Conservation (phyloP, 2,329 filamentous ascomycete genomes). For the Graphilbum fragrans region DNA sequence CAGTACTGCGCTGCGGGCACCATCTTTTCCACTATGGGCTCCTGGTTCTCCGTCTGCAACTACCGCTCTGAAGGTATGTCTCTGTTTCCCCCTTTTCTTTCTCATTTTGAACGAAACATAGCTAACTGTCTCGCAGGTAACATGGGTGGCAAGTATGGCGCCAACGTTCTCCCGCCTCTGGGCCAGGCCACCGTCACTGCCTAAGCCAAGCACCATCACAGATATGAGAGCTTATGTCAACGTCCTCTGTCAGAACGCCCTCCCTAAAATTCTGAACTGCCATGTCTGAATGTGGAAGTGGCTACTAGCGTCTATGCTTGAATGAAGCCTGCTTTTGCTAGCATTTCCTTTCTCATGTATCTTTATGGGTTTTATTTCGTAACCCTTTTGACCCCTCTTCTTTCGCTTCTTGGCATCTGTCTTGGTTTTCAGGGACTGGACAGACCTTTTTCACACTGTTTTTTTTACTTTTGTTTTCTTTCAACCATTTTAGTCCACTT, state of each 20-base stretch:
- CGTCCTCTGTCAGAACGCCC: too few species aligned
- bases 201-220: too few species aligned
- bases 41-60: slow-evolving; percentile 83
- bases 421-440: not conserved
- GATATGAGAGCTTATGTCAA: too few species aligned
- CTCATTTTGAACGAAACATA: too few species aligned
- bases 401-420: not conserved
- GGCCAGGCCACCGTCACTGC: slow-evolving; percentile 18
- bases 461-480: not conserved
- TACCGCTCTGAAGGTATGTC: slow-evolving; percentile 41
- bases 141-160: slow-evolving; percentile 34
- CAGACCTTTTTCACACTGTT: not conserved
- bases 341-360: slow-evolving; percentile 1
- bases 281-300: too few species aligned
- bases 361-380: not conserved
- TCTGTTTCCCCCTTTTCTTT: too few species aligned
- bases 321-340: not conserved
- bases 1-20: slow-evolving; percentile 40
- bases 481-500: too few species aligned
- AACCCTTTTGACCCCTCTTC: not conserved
- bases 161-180: slow-evolving; percentile 34
- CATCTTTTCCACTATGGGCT: slow-evolving; percentile 32
- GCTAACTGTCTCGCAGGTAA: too few species aligned
- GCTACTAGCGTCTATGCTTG: too few species aligned
- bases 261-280: too few species aligned